Conservation (phyloP, 257 asterid species). For the Linderniella brevidens region DNA sequence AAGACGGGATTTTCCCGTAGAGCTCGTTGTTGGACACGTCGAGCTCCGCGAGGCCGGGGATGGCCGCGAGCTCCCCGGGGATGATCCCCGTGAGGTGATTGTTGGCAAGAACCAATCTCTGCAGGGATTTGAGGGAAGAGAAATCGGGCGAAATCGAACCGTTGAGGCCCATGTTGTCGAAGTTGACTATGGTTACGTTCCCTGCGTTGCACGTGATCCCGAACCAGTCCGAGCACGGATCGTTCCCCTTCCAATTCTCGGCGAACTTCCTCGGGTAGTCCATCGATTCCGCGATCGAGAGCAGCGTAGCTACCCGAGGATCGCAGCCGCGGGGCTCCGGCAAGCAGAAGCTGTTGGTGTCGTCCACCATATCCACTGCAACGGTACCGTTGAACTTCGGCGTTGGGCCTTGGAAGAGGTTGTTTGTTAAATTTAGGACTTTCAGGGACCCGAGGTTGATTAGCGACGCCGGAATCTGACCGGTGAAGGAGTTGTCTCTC, state of each 20-base stretch:
- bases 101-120: constrained; percentile 57
- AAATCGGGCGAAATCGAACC: constrained; percentile 60
- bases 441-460: constrained; percentile 50
- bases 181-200: constrained; percentile 60
- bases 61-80: constrained; percentile 41
- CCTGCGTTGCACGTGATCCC: constrained; percentile 69
- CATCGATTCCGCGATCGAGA: constrained; percentile 36
- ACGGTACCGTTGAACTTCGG: constrained; percentile 51
- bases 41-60: constrained; percentile 36
- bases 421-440: constrained; percentile 68
- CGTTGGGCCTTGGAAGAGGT: constrained; percentile 77
- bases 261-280: constrained; percentile 53
- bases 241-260: constrained; percentile 71
- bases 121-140: constrained; percentile 43
- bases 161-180: constrained; percentile 63
- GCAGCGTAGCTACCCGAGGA: constrained; percentile 42
- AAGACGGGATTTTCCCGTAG: constrained; percentile 50
- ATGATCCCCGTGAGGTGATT: constrained; percentile 63
- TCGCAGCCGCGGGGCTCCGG: constrained; percentile 73
- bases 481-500: constrained; percentile 68
- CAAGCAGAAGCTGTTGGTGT: constrained; percentile 68
- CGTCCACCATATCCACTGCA: constrained; percentile 33
- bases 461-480: constrained; percentile 49
- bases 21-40: constrained; percentile 79
- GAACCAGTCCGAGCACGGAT: constrained; percentile 72